phyloP scores from a whole-genome alignment of 306 rosid genomes.

The Oxytropis ochrocephala region DNA sequence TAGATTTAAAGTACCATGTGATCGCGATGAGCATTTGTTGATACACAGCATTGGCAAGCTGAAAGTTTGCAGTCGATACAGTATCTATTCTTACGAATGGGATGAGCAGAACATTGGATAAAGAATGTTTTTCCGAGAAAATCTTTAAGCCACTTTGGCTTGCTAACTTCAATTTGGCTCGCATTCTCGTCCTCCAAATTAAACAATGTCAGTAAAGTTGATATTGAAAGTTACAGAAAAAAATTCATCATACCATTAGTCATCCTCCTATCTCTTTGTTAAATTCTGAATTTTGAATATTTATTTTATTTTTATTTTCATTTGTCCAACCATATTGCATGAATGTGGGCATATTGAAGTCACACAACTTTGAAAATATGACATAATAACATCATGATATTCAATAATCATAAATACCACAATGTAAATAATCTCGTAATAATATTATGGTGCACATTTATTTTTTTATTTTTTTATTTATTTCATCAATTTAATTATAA shows the following conservation, averaged over 20 bases:
- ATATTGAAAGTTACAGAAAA: neutral
- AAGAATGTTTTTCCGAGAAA: conserved; percentile 26
- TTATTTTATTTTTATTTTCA: neutral
- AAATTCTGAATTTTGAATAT: neutral
- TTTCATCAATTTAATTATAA: too few species aligned
- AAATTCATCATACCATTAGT: neutral
- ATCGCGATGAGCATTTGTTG: conserved; percentile 30
- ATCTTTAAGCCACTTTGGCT: conserved; percentile 39
- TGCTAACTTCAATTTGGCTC: neutral
- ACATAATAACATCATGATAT: too few species aligned
- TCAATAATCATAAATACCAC: too few species aligned
- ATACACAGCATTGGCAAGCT: conserved; percentile 35
- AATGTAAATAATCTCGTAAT: too few species aligned
- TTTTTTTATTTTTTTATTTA: too few species aligned
- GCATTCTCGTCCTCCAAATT: conserved; percentile 24
- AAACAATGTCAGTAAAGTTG: conserved; percentile 13
- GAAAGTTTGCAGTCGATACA: conserved; percentile 37
- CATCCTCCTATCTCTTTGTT: neutral
- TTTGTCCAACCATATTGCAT: neutral
- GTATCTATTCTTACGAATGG: conserved; percentile 24
- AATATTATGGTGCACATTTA: too few species aligned
- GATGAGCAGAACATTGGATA: conserved; percentile 23
- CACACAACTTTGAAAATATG: too few species aligned
- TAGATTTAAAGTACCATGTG: conserved; percentile 36
- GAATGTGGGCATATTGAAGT: too few species aligned